phyloP scores from a whole-genome alignment of 1,284 basidiomycete genomes.

The Flammula alnicola region DNA sequence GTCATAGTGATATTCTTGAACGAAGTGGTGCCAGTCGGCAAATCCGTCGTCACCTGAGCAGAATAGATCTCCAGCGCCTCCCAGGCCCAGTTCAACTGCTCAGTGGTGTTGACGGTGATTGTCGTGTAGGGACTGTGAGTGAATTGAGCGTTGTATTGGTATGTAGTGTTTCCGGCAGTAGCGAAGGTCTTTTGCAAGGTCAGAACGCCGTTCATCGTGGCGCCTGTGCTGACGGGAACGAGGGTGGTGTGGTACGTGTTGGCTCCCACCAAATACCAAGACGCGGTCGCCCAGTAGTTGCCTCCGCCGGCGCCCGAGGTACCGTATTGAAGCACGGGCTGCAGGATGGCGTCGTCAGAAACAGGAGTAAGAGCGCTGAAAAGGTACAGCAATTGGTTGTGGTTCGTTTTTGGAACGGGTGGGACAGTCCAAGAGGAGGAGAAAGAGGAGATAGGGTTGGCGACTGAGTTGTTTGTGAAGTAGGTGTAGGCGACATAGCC shows the following conservation, averaged over 20 bases:
- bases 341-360: conserved; percentile 12
- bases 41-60: conserved; percentile 2
- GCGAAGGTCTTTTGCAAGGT: neutral
- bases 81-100: conserved; percentile 14
- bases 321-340: conserved; percentile 16
- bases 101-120: conserved; percentile 9
- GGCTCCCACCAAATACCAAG: conserved; percentile 16
- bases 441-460: conserved; percentile 12
- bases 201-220: neutral
- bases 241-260: conserved; percentile 14
- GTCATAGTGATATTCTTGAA: conserved; percentile 9
- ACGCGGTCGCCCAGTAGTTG: conserved; percentile 15
- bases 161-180: neutral
- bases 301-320: conserved; percentile 15
- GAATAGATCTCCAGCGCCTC: conserved; percentile 16
- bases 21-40: conserved; percentile 10
- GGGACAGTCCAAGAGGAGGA: conserved; percentile 14
- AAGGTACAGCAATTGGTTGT: conserved; percentile 12
- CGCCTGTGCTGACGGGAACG: conserved; percentile 1
- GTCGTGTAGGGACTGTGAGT: conserved; percentile 10
- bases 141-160: conserved; percentile 11
- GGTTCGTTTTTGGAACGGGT: conserved; percentile 8
- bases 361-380: conserved; percentile 13
- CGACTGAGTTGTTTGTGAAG: conserved; percentile 12
- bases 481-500: conserved; percentile 15